Base-by-base conservation (phyloP, 257 asterid species). In the Paraleonurus japonicus region DNA sequence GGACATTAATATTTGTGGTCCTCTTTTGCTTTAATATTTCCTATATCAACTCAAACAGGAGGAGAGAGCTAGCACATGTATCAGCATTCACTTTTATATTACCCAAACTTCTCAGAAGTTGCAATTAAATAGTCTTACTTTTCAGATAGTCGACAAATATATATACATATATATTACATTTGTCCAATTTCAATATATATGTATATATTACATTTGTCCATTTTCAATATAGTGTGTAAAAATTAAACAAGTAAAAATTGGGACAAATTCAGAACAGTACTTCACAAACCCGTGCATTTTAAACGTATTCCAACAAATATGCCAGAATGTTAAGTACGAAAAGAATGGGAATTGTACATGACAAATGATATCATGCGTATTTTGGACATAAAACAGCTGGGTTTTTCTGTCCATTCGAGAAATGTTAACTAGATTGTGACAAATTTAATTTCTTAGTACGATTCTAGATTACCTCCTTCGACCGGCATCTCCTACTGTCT, bases 321-420 rank as follows among this genome's bases (percentile, higher is more conserved):
- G 27, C 4, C 15, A 41, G 62, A 8, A 57, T n/a, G 33, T 27
- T 60, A 7, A n/a, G 77, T 51, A 41, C 54, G 41, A 66, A 58
- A 41, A 10, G 54, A 68, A 30, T 61, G n/a, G 23, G 61, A 73
- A 61, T 60, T 59, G 48, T 41, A 47, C 28, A 45, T 65, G 54
- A 47, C 54, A 47, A 67, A 63, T 68, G 71, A 79, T 24, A 41
- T 58, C 65, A 11, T 74, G 19, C 12, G 51, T 23, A 50, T 50
- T 59, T 59, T 50, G 48, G 54, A 65, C 64, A 61, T 23, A 61
- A 35, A 66, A 73, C 65, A 75, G 67, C 80, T 75, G 75, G 20
- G 64, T 58, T 68, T 4, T n/a, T 80, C 75, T 73, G 72, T 76
- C 70, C 50, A 19, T 48, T 59, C 16, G 26, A 53, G 51, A 64